Percentiles rank a stretch among this genome's conserved stretches.
phyloP scores from a whole-genome alignment of 1,284 basidiomycete genomes.

The Amylostereum chailletii region DNA sequence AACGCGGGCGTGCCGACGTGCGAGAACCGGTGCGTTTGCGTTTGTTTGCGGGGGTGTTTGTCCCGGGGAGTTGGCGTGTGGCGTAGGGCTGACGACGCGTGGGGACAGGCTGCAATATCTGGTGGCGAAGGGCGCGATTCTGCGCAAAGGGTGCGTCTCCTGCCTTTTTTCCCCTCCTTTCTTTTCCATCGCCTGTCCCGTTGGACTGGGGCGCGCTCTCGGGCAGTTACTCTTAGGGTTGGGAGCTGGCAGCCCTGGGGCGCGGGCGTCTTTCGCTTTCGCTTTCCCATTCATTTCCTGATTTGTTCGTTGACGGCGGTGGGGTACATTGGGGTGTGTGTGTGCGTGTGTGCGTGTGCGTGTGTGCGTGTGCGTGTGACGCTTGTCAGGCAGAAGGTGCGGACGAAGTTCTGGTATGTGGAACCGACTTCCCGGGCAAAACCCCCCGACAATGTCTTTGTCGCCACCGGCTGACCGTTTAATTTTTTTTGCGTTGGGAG shows the following conservation, averaged over 20 bases:
- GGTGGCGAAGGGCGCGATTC: constrained; percentile 73
- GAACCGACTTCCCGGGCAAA: no score
- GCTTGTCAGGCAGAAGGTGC: constrained; percentile 54
- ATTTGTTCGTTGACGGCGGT: no score
- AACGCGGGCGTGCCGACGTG: constrained; percentile 68
- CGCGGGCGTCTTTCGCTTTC: no score
- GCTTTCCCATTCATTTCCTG: no score
- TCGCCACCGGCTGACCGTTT: no score
- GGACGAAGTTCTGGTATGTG: constrained; percentile 67
- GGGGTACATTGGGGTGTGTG: no score
- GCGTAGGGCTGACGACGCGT: background rate
- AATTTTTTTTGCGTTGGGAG: constrained; percentile 8
- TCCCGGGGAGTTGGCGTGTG: constrained; percentile 12
- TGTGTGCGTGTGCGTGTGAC: no score
- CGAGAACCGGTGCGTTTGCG: constrained; percentile 57
- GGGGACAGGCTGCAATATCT: constrained; percentile 64
- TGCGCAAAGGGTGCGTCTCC: constrained; percentile 63
- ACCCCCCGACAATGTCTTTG: no score
- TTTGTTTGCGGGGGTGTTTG: constrained; percentile 12
- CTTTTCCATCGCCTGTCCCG: constrained; percentile 7
- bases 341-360: no score
- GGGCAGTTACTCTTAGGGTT: no score
- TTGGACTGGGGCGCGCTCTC: no score
- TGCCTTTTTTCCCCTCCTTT: constrained; percentile 4
- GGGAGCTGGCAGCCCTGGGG: no score